These are phyloP conservation scores for Clitopilus hobsonii DNA, from an alignment of 768 basidiomycete genomes.

Conservation along the genomic window DNA sequence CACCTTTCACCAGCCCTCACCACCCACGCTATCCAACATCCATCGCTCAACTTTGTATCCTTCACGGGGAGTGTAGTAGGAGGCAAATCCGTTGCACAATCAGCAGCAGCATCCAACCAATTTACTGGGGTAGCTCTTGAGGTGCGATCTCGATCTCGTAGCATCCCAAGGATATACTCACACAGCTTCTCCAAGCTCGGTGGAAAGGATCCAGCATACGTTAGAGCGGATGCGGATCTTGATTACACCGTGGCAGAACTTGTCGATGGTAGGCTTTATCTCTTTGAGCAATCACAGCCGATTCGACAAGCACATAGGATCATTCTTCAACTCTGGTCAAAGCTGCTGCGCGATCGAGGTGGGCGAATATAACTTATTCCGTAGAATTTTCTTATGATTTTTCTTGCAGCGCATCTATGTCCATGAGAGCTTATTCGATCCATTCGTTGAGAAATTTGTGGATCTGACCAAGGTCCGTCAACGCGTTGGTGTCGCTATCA, in stretches of 20 bases:
- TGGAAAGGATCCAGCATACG: conserved; percentile 97
- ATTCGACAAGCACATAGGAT: conserved; percentile 41
- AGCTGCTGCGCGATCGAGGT: conserved; percentile 95
- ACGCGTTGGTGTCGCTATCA: background rate
- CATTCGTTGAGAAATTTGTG: conserved; percentile 71
- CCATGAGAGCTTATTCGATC: conserved; percentile 76
- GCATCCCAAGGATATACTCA: background rate
- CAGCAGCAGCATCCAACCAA: conserved; percentile 56
- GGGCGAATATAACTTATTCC: conserved; percentile 7
- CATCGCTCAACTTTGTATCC: conserved; percentile 70
- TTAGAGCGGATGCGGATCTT: conserved; percentile 80
- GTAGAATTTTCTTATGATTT: background rate
- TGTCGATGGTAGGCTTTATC: conserved; percentile 67
- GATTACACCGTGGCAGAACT: conserved; percentile 80
- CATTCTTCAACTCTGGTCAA: conserved; percentile 97
- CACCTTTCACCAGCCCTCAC: conserved; percentile 67
- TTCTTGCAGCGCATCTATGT: conserved; percentile 81
- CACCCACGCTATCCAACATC: conserved; percentile 56
- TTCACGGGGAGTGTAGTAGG: conserved; percentile 87
- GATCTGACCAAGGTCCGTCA: conserved; percentile 62
- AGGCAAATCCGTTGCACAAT: conserved; percentile 69
- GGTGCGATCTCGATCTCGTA: conserved; percentile 30
- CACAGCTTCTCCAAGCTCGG: conserved; percentile 57
- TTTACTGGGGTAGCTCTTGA: conserved; percentile 90
- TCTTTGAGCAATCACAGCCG: background rate